Evolutionary conservation across 2,329 filamentous ascomycete species (phyloP), one percentile per base, ranked within the genome.

Genomic region (Aspergillus pseudoterreus): DNA sequence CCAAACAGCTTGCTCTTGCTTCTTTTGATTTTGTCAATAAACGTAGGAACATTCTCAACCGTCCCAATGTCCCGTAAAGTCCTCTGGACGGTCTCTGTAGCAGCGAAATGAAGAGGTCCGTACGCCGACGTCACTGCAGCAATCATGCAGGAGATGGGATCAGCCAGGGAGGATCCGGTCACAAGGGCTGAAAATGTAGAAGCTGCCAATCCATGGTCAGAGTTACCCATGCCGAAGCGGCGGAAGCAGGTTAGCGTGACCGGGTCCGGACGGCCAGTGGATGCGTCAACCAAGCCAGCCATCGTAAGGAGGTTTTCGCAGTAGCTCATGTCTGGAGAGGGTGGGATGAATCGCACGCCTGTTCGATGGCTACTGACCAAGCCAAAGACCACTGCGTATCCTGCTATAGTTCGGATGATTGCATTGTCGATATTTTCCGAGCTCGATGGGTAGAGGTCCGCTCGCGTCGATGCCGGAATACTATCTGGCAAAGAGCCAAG

Each of bases 171-270:
- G 49, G 76, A 80, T 6, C 81, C 79, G 15, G 82, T 79, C 51
- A 82, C 78, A 12, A 83, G 67, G 30, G 81, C 74, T 1, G 80
- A 78, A 1, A 81, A 79, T 0, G 80, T 82, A 2, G 78, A 79
- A 59, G 79, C 77, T 57, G 82, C 82, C 63, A 83, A 78, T 53
- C 82, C 82, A 60, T 84, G 81, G 57, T 84, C 81, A 2, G 79
- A 77, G 55, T 82, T 79, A 19, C 83, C 73, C 50, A 82, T 78
- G 59, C 80, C 80, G 2, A 83, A 71, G 5, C 74, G 72, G 49
- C 82, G 78, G 14, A 83, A n/a, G 56, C 73, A 75, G 45, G 76
- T 77, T 6, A 82, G 66, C 17, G 59, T 55, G 0, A 52, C 14
- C 0, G 77, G 74, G 51, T 82, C 27, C 75, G 0, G 80, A 79